Base-by-base conservation (phyloP, 140 eudicot species). In the Ambrosia hybrid region DNA sequence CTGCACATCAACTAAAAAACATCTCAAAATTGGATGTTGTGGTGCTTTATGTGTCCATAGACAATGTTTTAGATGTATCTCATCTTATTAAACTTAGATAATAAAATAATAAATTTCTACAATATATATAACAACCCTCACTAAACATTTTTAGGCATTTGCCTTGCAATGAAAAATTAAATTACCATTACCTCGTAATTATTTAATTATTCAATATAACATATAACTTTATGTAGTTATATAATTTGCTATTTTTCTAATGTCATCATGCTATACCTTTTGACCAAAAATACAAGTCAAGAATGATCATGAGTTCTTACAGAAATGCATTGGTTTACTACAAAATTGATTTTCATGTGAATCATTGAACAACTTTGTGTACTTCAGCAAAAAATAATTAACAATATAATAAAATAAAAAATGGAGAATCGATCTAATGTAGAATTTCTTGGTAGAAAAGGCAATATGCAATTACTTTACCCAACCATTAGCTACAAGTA, bases 391-490 rank as follows among this genome's bases (percentile, higher is more conserved):
- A 53, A 13, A 49, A 6, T 0, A 21, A 21, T 21, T 21, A 21
- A 49, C 46, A 41, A 49, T 49, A 49, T 5, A 6, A 49, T 8
- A 6, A 49, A 49, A 49, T 49, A 7, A 0, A 49, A 49, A 1
- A 49, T 21, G 30, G 1, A 21, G 30, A 21, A 21, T 21, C 30
- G 30, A 2, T 37, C 63, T 37, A 15, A n/a, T 67, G 57, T 65
- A 39, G 46, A 77, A 77, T 61, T 77, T 57, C 76, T 77, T 70
- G 72, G 76, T 77, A 70, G 26, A 21, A 60, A 62, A 62, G 67
- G 71, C 77, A 71, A 52, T 21, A 62, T 71, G 77, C 39, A 58
- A 53, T 52, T 62, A 63, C 68, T 77, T 77, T 71, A 77, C 68
- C 76, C 59, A 70, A 70, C 74, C 57, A 65, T 51, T 64, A 57